These are phyloP conservation scores for Plasmodium blacklocki DNA, from an alignment of 169 alveolate genomes.

Conservation along the genomic window DNA sequence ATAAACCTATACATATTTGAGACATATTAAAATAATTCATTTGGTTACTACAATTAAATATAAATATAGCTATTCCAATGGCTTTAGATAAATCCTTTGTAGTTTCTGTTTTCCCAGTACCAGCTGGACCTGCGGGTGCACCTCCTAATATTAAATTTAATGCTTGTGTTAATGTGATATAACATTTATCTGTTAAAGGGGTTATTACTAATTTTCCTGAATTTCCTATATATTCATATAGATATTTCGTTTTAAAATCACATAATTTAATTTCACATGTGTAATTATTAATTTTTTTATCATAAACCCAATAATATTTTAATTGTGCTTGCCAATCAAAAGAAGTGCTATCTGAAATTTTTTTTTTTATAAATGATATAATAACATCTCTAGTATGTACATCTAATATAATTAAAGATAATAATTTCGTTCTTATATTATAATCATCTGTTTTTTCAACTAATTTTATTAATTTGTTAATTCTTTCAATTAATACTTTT, in stretches of 20 bases:
- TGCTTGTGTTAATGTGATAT: slow-evolving; percentile 95
- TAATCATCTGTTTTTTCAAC: slow-evolving; percentile 88
- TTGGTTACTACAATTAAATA: slow-evolving; percentile 96
- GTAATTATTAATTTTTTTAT: slow-evolving; percentile 78
- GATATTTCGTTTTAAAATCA: slow-evolving; percentile 94
- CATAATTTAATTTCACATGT: slow-evolving; percentile 93
- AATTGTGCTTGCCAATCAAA: slow-evolving; percentile 97
- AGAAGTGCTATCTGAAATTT: slow-evolving; percentile 89
- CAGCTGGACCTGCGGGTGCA: slow-evolving; percentile 99
- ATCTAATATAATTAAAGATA: slow-evolving; percentile 96
- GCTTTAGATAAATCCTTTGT: slow-evolving; percentile 97
- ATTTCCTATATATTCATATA: slow-evolving; percentile 97
- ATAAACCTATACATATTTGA: slow-evolving; percentile 95
- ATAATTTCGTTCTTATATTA: slow-evolving; percentile 90
- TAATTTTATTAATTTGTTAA: slow-evolving; percentile 93
- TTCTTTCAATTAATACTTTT: slow-evolving; percentile 90
- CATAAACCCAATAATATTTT: slow-evolving; percentile 92
- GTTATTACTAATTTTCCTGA: slow-evolving; percentile 96
- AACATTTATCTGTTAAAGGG: slow-evolving; percentile 97
- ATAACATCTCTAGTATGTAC: slow-evolving; percentile 98
- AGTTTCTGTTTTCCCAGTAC: slow-evolving; percentile 98
- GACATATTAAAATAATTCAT: slow-evolving; percentile 94
- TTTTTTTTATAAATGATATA: slow-evolving; percentile 92
- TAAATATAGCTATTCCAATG: slow-evolving; percentile 96
- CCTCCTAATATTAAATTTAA: slow-evolving; percentile 95